phyloP scores from a whole-genome alignment of 2,329 filamentous ascomycete species.

The Neocatenulostroma microsporum region DNA sequence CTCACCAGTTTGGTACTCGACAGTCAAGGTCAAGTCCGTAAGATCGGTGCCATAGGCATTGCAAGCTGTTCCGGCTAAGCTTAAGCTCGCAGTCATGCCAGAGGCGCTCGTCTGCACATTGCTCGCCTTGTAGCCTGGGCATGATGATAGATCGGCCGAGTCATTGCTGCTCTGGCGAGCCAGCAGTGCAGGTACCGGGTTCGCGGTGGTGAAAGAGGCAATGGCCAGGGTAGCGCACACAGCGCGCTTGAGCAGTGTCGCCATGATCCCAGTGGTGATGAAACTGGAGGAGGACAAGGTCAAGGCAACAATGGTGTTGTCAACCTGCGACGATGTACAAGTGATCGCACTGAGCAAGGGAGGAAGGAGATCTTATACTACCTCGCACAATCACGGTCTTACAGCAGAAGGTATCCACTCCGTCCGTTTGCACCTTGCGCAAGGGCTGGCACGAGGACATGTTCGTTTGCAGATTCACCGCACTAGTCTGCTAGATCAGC shows the following conservation, averaged over 20 bases:
- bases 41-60: conserved; percentile 53
- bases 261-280: conserved; percentile 5
- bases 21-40: conserved; percentile 48
- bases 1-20: conserved; percentile 55
- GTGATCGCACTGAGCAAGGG: too few relatives aligned
- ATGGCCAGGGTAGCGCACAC: conserved; percentile 4
- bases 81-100: conserved; percentile 61
- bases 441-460: too few relatives aligned
- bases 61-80: conserved; percentile 58
- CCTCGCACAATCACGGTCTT: conserved; percentile 4
- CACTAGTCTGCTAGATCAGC: too few relatives aligned
- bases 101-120: conserved; percentile 48
- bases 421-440: neutral
- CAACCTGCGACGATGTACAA: too few relatives aligned
- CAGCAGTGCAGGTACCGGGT: conserved; percentile 11
- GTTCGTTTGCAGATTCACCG: too few relatives aligned
- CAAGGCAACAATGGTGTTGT: too few relatives aligned
- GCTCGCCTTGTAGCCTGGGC: conserved; percentile 61
- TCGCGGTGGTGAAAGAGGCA: conserved; percentile 13
- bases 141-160: conserved; percentile 28
- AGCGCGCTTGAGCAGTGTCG: conserved; percentile 6
- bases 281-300: too few relatives aligned
- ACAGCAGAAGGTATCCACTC: neutral
- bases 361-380: conserved; percentile 7
- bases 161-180: conserved; percentile 10